Percentiles rank a stretch among this genome's conserved stretches.
phyloP scores from a whole-genome alignment of 2,329 filamentous ascomycete genomes.

The Microcyclosporella mali region DNA sequence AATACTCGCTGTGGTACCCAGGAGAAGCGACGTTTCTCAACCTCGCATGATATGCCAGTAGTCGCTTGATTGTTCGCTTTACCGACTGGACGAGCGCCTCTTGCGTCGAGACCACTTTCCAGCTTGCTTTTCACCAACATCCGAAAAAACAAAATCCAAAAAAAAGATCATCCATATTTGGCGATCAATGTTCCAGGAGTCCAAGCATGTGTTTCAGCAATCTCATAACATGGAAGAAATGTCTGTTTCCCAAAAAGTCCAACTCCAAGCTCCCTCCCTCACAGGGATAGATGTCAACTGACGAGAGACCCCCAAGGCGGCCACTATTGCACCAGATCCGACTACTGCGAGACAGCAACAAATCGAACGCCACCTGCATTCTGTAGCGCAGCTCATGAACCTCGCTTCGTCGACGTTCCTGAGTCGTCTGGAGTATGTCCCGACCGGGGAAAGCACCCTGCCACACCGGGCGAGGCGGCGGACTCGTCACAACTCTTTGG shows the following conservation, averaged over 20 bases:
- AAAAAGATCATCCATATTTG: no score
- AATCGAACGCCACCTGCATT: slow-evolving; percentile 6
- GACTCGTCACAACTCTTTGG: neutral
- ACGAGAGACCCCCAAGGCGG: slow-evolving; percentile 3
- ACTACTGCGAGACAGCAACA: slow-evolving; percentile 14
- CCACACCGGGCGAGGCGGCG: neutral
- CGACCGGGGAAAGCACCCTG: neutral
- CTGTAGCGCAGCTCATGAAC: slow-evolving; percentile 13
- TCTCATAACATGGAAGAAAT: slow-evolving; percentile 15
- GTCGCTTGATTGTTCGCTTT: no score
- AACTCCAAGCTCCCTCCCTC: no score
- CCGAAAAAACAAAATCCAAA: no score
- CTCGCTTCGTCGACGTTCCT: slow-evolving; percentile 11
- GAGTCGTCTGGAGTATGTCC: neutral
- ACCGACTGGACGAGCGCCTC: no score
- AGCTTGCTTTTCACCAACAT: no score
- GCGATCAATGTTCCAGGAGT: neutral
- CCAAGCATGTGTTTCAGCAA: slow-evolving; percentile 17
- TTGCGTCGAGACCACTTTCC: no score
- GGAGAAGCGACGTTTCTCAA: no score
- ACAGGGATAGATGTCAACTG: neutral
- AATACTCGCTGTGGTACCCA: no score
- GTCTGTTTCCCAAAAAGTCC: neutral
- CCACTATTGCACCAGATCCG: slow-evolving; percentile 13
- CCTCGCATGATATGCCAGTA: no score